Conservation (phyloP, 495 filamentous ascomycete species). For the Glutinoglossum americanum region DNA sequence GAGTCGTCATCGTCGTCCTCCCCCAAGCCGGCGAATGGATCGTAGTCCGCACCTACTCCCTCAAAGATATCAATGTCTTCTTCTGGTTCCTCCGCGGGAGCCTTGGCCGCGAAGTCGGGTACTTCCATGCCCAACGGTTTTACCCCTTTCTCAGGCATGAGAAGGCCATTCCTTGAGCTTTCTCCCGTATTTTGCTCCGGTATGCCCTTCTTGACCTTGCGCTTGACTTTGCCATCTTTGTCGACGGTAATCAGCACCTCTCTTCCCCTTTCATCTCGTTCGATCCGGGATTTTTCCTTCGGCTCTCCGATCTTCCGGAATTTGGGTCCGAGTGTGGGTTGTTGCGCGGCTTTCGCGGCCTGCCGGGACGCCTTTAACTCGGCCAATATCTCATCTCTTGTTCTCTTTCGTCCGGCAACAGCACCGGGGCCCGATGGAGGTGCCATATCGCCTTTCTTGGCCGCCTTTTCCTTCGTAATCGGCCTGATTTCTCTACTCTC, state of each 20-base stretch:
- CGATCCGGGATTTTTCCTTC: constrained; percentile 43
- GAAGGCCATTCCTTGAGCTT: constrained; percentile 24
- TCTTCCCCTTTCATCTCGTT: constrained; percentile 50
- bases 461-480: constrained; percentile 31
- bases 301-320: constrained; percentile 60
- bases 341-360: constrained; percentile 20
- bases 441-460: constrained; percentile 61
- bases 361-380: constrained; percentile 56
- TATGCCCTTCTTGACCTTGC: constrained; percentile 46
- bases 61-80: constrained; percentile 63
- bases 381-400: constrained; percentile 62
- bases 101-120: constrained; percentile 28
- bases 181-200: constrained; percentile 9
- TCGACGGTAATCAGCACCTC: constrained; percentile 75
- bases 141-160: constrained; percentile 42
- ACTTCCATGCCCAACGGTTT: constrained; percentile 63
- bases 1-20: constrained; percentile 24
- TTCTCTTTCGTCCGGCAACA: constrained; percentile 41
- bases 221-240: constrained; percentile 68
- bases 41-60: constrained; percentile 66
- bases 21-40: constrained; percentile 58
- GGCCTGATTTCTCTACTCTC: constrained; percentile 40
- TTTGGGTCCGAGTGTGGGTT: constrained; percentile 40
- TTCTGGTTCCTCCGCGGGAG: constrained; percentile 27
- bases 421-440: constrained; percentile 25